Evolutionary conservation across 2,329 filamentous ascomycete genomes (phyloP), one percentile per base, ranked within the genome.

Genomic region (Ceratocystis papillata): DNA sequence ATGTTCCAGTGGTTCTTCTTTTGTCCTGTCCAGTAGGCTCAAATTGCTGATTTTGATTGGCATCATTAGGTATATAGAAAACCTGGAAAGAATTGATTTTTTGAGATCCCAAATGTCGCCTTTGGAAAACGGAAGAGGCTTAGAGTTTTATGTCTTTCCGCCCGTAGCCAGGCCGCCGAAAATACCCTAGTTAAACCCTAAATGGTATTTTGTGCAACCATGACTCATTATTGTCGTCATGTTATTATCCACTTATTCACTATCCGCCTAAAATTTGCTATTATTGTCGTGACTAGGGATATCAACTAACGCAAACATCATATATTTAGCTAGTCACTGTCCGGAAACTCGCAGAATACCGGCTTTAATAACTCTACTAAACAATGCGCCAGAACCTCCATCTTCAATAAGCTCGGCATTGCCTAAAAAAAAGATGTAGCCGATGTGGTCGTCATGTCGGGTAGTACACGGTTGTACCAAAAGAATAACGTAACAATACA

Each of bases 321-420:
- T 45, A 20, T 41, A 62, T 12, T 30, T 8, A 45, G 44, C n/a
- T n/a, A 46, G n/a, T 48, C 17, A n/a, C 44, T 48, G 7, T 12
- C 55, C 33, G 15, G 28, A 59, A 59, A 37, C 17, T n/a, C 55
- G 30, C 7, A 20, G 25, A 59, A 46, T 20, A 28, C 25, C 37
- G 6, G 45, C 37, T 15, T 5, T 37, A n/a, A 63, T 63, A 63
- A 63, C 53, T 65, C 63, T 65, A 60, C 53, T 59, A 12, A n/a
- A 37, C 12, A 37, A 33, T 28, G 15, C 55, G 12, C 8, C 25
- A 17, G 28, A 59, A n/a, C 37, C 15, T n/a, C 28, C 17, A n/a
- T 59, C 55, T 30, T 33, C 7, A 59, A 15, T 30, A 41, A 59
- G 28, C 15, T 33, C 30, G 55, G 30, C 55, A 59, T 12, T 30